Evolutionary conservation across 169 alveolate genomes (phyloP).

Genomic region (Eimeria acervulina): DNA sequence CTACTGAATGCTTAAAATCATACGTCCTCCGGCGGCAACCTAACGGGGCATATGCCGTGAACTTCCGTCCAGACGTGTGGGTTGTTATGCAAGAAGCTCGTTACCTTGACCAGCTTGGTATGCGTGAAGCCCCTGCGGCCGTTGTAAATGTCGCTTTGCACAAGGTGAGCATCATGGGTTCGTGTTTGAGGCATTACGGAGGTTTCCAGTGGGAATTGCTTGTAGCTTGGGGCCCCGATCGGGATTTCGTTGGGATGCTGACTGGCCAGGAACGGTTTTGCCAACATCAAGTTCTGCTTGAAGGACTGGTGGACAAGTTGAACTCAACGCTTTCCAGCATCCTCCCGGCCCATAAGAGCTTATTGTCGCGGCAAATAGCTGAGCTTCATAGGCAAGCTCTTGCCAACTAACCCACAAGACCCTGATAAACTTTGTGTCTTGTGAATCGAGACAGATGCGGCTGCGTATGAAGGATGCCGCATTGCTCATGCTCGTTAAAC

Average conservation of each 20-base stretch:
- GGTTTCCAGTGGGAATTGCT: background rate
- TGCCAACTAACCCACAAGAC: background rate
- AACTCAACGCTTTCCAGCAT: conserved; percentile 60
- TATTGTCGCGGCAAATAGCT: conserved; percentile 57
- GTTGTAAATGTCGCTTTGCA: conserved; percentile 95
- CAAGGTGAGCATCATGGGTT: conserved; percentile 88
- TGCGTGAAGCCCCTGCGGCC: conserved; percentile 93
- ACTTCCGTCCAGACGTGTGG: conserved; percentile 93
- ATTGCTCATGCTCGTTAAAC: background rate
- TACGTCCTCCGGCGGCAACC: conserved; percentile 74
- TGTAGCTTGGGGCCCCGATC: background rate
- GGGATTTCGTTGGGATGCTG: background rate
- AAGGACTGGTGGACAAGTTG: conserved; percentile 69
- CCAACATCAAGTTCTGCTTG: conserved; percentile 69
- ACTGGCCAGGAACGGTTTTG: conserved; percentile 61
- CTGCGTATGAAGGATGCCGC: background rate
- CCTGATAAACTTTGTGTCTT: background rate
- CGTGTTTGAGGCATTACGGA: background rate
- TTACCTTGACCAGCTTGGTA: conserved; percentile 94
- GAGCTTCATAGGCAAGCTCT: conserved; percentile 72
- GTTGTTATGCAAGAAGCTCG: conserved; percentile 95
- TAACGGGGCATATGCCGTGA: conserved; percentile 90
- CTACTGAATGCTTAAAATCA: conserved; percentile 64
- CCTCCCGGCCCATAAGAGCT: conserved; percentile 45
- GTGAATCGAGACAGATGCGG: background rate